Percentiles rank a stretch among this genome's conserved stretches.
Evolutionary conservation across 306 rosid genomes (phyloP).

Genomic region (Pueraria montana): DNA sequence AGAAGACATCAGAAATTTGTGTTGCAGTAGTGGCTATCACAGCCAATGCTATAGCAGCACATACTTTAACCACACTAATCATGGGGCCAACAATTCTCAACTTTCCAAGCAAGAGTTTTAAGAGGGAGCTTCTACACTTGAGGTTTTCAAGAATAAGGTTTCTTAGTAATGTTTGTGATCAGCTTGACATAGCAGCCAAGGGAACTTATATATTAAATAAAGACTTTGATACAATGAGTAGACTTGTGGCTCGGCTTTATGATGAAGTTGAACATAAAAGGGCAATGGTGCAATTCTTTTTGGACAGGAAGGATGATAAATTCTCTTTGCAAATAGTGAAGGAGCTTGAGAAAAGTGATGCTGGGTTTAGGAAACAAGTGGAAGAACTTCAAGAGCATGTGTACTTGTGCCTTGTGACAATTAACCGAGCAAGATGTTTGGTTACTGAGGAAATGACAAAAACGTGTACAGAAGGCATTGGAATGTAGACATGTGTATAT

Average conservation of each 20-base stretch:
- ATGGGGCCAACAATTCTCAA: conserved; percentile 51
- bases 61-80: background rate
- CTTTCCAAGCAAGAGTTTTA: conserved; percentile 26
- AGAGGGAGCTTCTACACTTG: conserved; percentile 27
- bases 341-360: conserved; percentile 60
- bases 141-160: conserved; percentile 34
- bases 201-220: conserved; percentile 64
- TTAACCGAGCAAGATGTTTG: conserved; percentile 61
- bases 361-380: conserved; percentile 59
- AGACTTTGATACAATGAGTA: conserved; percentile 66
- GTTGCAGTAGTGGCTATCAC: conserved; percentile 34
- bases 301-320: conserved; percentile 56
- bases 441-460: conserved; percentile 58
- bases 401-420: conserved; percentile 63
- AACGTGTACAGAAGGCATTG: background rate
- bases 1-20: conserved; percentile 47
- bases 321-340: conserved; percentile 54
- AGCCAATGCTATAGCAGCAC: conserved; percentile 30
- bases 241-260: conserved; percentile 57
- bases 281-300: conserved; percentile 54
- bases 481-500: background rate
- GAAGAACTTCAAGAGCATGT: conserved; percentile 74
- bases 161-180: conserved; percentile 54
- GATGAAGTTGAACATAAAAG: conserved; percentile 60
- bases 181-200: conserved; percentile 67